Percentiles rank a stretch among this genome's conserved stretches.
These are phyloP conservation scores for Bassia scoparia DNA, from an alignment of 148 eudicot species.

Conservation along the genomic window DNA sequence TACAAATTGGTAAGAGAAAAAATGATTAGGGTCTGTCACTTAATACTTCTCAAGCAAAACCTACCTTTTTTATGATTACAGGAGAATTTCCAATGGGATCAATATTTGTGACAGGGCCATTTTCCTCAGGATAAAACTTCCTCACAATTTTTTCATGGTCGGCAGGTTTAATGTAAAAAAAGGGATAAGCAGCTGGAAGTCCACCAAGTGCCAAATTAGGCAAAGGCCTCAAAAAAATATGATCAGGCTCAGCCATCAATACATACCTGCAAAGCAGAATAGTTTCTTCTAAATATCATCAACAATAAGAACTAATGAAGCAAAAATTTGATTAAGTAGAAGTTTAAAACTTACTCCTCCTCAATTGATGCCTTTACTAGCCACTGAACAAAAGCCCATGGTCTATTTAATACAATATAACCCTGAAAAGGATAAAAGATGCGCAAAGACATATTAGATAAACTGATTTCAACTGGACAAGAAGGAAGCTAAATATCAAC, in stretches of 20 bases:
- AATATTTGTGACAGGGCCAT: constrained; percentile 81
- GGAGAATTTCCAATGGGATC: constrained; percentile 96
- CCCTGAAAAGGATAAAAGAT: constrained; percentile 54
- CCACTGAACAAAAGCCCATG: constrained; percentile 98
- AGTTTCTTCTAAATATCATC: background rate
- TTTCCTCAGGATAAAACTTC: constrained; percentile 69
- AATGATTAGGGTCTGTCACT: background rate
- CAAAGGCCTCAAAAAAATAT: constrained; percentile 72
- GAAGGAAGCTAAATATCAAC: constrained; percentile 10
- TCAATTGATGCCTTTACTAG: constrained; percentile 62
- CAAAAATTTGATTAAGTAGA: background rate
- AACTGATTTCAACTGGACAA: background rate
- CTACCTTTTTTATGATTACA: constrained; percentile 75
- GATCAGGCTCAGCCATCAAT: constrained; percentile 98
- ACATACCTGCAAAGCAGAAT: constrained; percentile 54
- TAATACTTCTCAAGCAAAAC: background rate
- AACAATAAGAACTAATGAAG: background rate
- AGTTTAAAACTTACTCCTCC: constrained; percentile 63
- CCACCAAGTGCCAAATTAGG: constrained; percentile 81
- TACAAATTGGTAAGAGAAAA: too few species aligned
- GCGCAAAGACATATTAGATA: constrained; percentile 2
- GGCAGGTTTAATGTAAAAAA: constrained; percentile 88
- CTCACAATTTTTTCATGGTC: constrained; percentile 67
- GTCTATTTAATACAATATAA: constrained; percentile 75
- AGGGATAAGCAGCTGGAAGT: constrained; percentile 81